phyloP scores from a whole-genome alignment of 73 alveolate genomes.

The Effrenium voratum region DNA sequence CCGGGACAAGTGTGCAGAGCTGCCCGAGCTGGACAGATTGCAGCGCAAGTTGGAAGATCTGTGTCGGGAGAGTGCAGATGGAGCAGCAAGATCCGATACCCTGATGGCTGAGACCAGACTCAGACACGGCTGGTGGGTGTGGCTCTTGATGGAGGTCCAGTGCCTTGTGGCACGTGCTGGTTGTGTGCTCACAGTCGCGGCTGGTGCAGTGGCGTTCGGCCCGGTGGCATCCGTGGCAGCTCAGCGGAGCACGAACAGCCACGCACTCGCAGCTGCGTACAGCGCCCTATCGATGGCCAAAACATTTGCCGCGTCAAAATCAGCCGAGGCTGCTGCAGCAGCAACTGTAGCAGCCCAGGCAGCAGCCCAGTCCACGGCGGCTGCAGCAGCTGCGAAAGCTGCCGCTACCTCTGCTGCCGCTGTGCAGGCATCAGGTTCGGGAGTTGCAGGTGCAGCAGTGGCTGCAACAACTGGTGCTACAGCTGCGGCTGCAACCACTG shows the following conservation, averaged over 20 bases:
- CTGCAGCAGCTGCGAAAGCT: neutral
- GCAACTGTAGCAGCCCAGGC: neutral
- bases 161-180: neutral
- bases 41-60: neutral
- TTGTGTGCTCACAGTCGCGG: neutral
- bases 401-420: neutral
- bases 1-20: slow-evolving; percentile 28
- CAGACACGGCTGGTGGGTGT: slow-evolving; percentile 20
- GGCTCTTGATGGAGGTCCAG: neutral
- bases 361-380: neutral
- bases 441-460: neutral
- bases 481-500: neutral
- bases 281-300: neutral
- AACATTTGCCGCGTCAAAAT: neutral
- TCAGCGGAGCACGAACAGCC: neutral
- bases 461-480: neutral
- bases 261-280: neutral
- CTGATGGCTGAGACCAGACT: neutral
- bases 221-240: too few relatives aligned
- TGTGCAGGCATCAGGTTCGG: neutral
- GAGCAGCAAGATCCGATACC: neutral
- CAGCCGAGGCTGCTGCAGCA: neutral
- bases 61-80: neutral
- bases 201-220: neutral
- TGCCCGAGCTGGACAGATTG: slow-evolving; percentile 50